Percentiles rank a stretch among this genome's conserved stretches.
Conservation (phyloP, 805 yeast genomes). For the Saccharomycopsis amapae region DNA sequence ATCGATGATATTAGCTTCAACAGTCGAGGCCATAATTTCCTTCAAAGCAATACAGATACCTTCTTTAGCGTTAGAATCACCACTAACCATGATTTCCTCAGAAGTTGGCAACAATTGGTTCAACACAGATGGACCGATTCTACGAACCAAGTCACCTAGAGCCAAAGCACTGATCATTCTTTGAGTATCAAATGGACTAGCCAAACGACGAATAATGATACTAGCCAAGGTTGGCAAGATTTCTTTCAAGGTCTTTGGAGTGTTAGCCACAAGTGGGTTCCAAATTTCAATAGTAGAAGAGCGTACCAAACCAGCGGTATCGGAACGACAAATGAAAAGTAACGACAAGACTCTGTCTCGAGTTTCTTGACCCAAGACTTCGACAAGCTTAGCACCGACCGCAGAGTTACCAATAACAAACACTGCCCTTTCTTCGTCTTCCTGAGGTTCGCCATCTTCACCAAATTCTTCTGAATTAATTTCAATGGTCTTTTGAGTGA, state of each 20-base stretch:
- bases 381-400: conserved; percentile 48
- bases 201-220: conserved; percentile 74
- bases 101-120: conserved; percentile 80
- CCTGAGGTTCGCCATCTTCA: conserved; percentile 33
- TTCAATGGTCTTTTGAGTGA: conserved; percentile 63
- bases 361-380: conserved; percentile 78
- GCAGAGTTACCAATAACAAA: conserved; percentile 15
- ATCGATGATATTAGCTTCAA: conserved; percentile 49
- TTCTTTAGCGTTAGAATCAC: conserved; percentile 80
- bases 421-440: conserved; percentile 21
- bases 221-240: conserved; percentile 77
- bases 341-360: conserved; percentile 80
- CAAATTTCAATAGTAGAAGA: conserved; percentile 88
- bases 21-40: conserved; percentile 75
- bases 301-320: conserved; percentile 79
- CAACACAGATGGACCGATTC: conserved; percentile 86
- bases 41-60: conserved; percentile 93
- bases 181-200: conserved; percentile 71
- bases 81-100: conserved; percentile 48
- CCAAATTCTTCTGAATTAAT: conserved; percentile 49
- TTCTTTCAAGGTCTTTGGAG: conserved; percentile 91
- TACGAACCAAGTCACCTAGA: conserved; percentile 86
- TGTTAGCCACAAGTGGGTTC: conserved; percentile 93
- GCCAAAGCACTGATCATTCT: conserved; percentile 89
- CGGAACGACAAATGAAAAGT: conserved; percentile 92